Percentiles rank a stretch among this genome's conserved stretches.
Conservation (phyloP, 108 stramenopile genomes). For the Nitzschia sp. region DNA sequence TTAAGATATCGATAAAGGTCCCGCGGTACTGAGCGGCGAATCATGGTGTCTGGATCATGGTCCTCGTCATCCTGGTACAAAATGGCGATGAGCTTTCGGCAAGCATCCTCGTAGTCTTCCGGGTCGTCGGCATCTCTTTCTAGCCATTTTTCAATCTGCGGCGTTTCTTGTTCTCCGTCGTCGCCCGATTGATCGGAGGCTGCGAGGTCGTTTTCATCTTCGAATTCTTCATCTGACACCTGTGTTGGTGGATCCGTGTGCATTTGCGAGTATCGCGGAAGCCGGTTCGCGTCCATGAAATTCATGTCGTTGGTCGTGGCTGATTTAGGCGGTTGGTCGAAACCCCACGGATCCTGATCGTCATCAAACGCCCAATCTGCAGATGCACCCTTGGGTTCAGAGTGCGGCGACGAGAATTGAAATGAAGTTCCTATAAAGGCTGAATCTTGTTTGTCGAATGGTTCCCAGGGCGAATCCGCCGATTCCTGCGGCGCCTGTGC, state of each 20-base stretch:
- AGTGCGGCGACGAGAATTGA: not conserved
- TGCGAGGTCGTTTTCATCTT: not conserved
- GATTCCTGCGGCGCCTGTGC: not conserved
- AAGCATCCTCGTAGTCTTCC: constrained; percentile 31
- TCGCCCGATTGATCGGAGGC: too few species aligned
- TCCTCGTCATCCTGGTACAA: constrained; percentile 30
- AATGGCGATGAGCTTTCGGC: constrained; percentile 17
- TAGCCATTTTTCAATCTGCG: constrained; percentile 25
- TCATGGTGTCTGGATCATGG: constrained; percentile 31
- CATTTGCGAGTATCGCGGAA: not conserved
- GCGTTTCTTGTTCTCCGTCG: not conserved
- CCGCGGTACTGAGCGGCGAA: constrained; percentile 23
- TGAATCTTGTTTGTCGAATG: not conserved
- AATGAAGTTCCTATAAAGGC: not conserved
- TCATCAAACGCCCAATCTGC: constrained; percentile 1
- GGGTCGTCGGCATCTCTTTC: constrained; percentile 38
- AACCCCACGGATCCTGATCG: constrained; percentile 10
- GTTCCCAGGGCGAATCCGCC: not conserved
- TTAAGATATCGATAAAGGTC: constrained; percentile 39
- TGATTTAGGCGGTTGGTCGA: not conserved
- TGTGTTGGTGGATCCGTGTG: not conserved
- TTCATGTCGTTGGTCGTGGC: not conserved
- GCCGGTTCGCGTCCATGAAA: constrained; percentile 5
- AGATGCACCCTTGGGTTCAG: not conserved
- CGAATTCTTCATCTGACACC: constrained; percentile 4